A percentile compares a stretch with the other conserved stretches of the same genome.
These are phyloP conservation scores for Cyberlindnera amylophila DNA, from an alignment of 805 yeast species.

Conservation along the genomic window DNA sequence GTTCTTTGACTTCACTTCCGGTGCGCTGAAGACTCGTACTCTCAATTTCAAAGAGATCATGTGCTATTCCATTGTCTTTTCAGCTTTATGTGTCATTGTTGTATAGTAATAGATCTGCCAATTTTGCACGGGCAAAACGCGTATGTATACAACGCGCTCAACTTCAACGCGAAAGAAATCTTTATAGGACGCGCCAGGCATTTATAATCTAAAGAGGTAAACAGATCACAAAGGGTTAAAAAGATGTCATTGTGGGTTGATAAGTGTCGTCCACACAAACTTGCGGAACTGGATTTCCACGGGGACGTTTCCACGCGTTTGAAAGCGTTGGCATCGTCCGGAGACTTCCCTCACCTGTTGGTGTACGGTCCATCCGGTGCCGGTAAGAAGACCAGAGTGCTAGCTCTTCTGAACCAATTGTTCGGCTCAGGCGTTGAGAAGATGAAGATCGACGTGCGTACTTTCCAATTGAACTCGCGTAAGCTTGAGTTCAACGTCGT, in stretches of 20 bases:
- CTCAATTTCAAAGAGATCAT: neutral
- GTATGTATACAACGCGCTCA: neutral
- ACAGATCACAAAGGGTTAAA: neutral
- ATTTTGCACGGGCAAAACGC: neutral
- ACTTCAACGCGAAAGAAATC: slow-evolving; percentile 8
- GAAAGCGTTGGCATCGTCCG: slow-evolving; percentile 57
- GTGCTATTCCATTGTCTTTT: neutral
- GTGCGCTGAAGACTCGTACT: neutral
- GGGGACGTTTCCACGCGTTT: slow-evolving; percentile 59
- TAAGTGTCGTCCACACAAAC: slow-evolving; percentile 74
- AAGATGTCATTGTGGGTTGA: slow-evolving; percentile 95
- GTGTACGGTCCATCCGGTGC: slow-evolving; percentile 96
- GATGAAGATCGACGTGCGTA: slow-evolving; percentile 85
- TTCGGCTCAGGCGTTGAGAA: slow-evolving; percentile 82
- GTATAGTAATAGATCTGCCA: slow-evolving; percentile 1
- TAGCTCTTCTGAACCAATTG: slow-evolving; percentile 71
- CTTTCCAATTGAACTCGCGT: slow-evolving; percentile 68
- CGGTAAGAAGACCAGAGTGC: slow-evolving; percentile 92
- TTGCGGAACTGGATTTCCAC: slow-evolving; percentile 67
- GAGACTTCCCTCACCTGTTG: slow-evolving; percentile 89
- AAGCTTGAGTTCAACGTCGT: slow-evolving; percentile 89
- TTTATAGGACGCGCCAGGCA: too few relatives aligned
- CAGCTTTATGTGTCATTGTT: neutral
- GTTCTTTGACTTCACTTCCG: slow-evolving; percentile 8
- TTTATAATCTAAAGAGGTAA: neutral